Evolutionary conservation across 2,329 filamentous ascomycete genomes (phyloP).

Genomic region (Microdochium nivale): DNA sequence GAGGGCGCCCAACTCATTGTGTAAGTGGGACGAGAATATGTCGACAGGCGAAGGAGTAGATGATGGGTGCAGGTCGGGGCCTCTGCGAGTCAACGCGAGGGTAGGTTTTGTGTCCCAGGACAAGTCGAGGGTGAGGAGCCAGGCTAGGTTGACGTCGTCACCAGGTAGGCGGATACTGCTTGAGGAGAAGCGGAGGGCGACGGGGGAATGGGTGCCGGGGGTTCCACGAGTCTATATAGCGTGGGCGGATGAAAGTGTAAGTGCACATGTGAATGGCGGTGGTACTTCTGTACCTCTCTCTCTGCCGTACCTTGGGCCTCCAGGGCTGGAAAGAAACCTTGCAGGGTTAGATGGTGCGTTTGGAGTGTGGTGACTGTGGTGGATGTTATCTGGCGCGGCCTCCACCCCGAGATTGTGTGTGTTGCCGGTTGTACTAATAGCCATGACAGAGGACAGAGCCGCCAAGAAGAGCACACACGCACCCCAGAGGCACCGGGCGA

Average conservation of each 20-base stretch:
- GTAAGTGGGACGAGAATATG: background rate
- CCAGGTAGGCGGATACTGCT: background rate
- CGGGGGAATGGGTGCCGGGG: background rate
- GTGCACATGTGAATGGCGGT: background rate
- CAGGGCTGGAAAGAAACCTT: too few relatives aligned
- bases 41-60: conserved; percentile 2
- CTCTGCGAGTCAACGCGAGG: background rate
- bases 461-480: background rate
- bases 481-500: background rate
- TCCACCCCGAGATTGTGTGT: background rate
- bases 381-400: background rate
- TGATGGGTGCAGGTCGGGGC: conserved; percentile 3
- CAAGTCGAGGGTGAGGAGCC: background rate
- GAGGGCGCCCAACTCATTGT: conserved; percentile 34
- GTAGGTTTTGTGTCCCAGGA: background rate
- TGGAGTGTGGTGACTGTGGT: too few relatives aligned
- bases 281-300: too few relatives aligned
- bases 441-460: background rate
- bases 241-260: background rate
- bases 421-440: background rate
- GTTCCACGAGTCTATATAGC: background rate
- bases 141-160: background rate
- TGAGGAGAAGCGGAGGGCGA: background rate
- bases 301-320: too few relatives aligned
- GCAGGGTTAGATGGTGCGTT: too few relatives aligned